Evolutionary conservation across 352 stramenopile genomes (phyloP).

Genomic region (Phytophthora megakarya): DNA sequence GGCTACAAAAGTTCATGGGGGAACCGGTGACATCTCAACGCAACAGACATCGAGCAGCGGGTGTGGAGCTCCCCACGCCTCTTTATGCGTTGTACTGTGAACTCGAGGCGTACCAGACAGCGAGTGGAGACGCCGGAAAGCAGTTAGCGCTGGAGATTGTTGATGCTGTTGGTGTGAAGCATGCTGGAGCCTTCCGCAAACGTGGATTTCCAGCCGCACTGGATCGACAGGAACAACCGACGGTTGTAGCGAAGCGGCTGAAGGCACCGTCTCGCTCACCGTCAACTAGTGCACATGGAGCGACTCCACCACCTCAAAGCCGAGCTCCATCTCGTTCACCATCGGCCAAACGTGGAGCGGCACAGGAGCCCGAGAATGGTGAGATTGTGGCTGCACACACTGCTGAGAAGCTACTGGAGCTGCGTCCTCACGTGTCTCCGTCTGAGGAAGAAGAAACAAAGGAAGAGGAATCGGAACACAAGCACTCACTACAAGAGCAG

Average conservation of each 20-base stretch:
- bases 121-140: conserved; percentile 48
- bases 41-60: conserved; percentile 50
- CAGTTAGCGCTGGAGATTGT: conserved; percentile 62
- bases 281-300: conserved; percentile 23
- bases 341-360: conserved; percentile 38
- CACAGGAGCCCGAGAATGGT: conserved; percentile 40
- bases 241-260: conserved; percentile 39
- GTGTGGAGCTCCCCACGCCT: conserved; percentile 48
- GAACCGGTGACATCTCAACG: conserved; percentile 47
- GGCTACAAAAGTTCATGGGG: conserved; percentile 67
- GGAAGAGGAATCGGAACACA: conserved; percentile 35
- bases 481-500: conserved; percentile 28
- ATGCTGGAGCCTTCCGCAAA: conserved; percentile 34
- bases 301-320: conserved; percentile 12
- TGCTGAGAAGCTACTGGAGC: conserved; percentile 51
- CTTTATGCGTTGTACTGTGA: conserved; percentile 79
- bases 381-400: conserved; percentile 46
- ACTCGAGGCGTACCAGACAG: conserved; percentile 67
- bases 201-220: conserved; percentile 42
- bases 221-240: conserved; percentile 22
- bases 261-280: conserved; percentile 49
- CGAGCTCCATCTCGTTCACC: conserved; percentile 58
- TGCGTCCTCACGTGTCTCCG: conserved; percentile 41
- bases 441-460: conserved; percentile 38
- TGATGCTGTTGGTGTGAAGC: conserved; percentile 34